phyloP scores from a whole-genome alignment of 1,284 basidiomycete species.

The Ceratobasidium theobromae region DNA sequence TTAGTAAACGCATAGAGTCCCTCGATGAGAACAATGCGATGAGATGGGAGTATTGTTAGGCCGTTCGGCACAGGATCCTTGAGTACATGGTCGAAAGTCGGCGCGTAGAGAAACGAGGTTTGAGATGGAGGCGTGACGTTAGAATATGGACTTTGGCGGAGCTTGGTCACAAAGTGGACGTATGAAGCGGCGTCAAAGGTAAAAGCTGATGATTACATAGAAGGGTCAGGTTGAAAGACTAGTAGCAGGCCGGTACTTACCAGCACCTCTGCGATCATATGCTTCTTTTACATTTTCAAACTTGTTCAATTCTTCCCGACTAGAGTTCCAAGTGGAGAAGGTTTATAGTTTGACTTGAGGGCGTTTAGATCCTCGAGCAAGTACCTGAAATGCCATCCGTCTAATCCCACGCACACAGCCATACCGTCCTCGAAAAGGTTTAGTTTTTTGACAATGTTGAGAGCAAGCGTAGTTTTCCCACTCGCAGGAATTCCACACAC shows the following conservation, averaged over 20 bases:
- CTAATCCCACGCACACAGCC: constrained; percentile 69
- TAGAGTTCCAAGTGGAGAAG: constrained; percentile 43
- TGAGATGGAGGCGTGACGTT: constrained; percentile 6
- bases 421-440: constrained; percentile 46
- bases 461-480: constrained; percentile 76
- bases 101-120: constrained; percentile 53
- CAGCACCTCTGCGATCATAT: constrained; percentile 64
- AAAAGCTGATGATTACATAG: constrained; percentile 41
- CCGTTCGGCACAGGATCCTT: constrained; percentile 52
- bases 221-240: constrained; percentile 61
- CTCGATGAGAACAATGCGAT: constrained; percentile 80
- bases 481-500: constrained; percentile 80
- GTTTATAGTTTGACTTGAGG: neutral
- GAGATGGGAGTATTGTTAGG: constrained; percentile 57
- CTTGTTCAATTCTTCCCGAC: constrained; percentile 63
- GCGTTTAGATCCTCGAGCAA: constrained; percentile 34
- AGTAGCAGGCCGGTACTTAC: neutral
- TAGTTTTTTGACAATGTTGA: constrained; percentile 53
- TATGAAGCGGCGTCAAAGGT: constrained; percentile 55
- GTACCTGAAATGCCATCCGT: constrained; percentile 71
- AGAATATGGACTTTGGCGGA: constrained; percentile 49
- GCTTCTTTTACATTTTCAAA: constrained; percentile 72
- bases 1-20: constrained; percentile 80
- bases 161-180: constrained; percentile 58
- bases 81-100: constrained; percentile 66